Evolutionary conservation across 176 grass and related monocot species (phyloP), one percentile per base, ranked within the genome.

Genomic region (Cymbopogon citratus): DNA sequence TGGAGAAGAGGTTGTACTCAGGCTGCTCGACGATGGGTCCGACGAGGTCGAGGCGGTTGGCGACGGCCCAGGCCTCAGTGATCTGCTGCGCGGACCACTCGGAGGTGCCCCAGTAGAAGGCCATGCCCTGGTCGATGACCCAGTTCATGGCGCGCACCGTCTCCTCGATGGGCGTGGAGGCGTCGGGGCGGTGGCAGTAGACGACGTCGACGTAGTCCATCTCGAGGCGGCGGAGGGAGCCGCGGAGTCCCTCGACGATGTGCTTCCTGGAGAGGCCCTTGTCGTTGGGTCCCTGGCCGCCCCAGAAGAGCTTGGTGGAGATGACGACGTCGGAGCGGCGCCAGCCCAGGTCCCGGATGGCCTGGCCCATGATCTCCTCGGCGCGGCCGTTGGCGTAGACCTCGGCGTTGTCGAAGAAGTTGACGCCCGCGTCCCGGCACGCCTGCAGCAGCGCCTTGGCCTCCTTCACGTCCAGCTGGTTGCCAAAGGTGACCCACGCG

Each of bases 401-500:
- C 80, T 99, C 96, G 1, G 96, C 96, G 85, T 99, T 99, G 96
- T 99, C 96, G 92, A 99, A 99, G 96, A 99, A 95, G 77, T 99
- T 99, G 49, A 99, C 92, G 56, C 92, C 96, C 14, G 88, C 86
- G 63, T 99, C 92, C 73, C 92, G 96, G 83, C 90, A 91, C 21
- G 92, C 90, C 87, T 99, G 92, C 7, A 95, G 92, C 19, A 95
- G 92, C 39, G 89, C 23, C 74, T 91, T 95, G 4, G 96, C 96
- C 82, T 99, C 96, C 87, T 99, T 99, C 5, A 99, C 96, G 48
- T 99, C 96, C 4, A 99, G 82, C 80, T 99, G 96, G 89, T 99
- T 99, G 21, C 96, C 96, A 74, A 99, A 99, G 56, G 88, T 99
- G 1, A 99, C 96, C 92, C 96, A 95, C 2, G 96, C 19, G 0